These are phyloP conservation scores for Penicillium maclennaniae DNA, from an alignment of 495 filamentous ascomycete species.

Conservation along the genomic window DNA sequence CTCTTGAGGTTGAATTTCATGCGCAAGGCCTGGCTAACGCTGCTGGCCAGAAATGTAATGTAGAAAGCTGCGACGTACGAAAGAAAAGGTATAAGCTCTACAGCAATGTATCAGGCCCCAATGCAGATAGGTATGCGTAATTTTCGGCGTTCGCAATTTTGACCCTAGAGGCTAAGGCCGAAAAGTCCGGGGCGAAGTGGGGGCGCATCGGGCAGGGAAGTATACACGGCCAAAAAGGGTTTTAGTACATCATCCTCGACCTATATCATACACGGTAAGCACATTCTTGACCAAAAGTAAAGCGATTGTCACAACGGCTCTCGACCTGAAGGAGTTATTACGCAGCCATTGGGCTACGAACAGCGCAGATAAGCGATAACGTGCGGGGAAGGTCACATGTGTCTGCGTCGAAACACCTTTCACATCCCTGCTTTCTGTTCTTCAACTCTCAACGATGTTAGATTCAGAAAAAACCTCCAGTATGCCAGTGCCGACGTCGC, in stretches of 20 bases:
- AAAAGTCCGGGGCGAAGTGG: conserved; percentile 18
- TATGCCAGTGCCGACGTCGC: conserved; percentile 21
- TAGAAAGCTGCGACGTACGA: too few relatives aligned
- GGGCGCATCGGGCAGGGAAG: not conserved
- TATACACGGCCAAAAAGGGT: conserved; percentile 1
- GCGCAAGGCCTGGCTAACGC: too few relatives aligned
- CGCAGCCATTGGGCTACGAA: not conserved
- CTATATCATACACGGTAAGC: not conserved
- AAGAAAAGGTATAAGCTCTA: too few relatives aligned
- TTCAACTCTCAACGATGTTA: conserved; percentile 12
- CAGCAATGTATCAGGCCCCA: too few relatives aligned
- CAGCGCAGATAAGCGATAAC: conserved; percentile 26
- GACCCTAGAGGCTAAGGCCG: conserved; percentile 8
- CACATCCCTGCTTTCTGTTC: conserved; percentile 4
- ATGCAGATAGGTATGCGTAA: too few relatives aligned
- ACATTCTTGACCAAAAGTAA: not conserved
- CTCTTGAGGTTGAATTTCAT: too few relatives aligned
- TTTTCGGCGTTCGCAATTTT: not conserved
- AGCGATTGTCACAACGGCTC: not conserved
- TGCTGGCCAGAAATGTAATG: too few relatives aligned
- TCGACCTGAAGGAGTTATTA: not conserved
- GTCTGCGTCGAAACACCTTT: not conserved
- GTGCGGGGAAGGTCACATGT: conserved; percentile 26
- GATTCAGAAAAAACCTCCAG: conserved; percentile 19
- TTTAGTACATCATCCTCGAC: not conserved